Base-by-base conservation (phyloP, 2,329 filamentous ascomycete species). In the Nemania abortiva region DNA sequence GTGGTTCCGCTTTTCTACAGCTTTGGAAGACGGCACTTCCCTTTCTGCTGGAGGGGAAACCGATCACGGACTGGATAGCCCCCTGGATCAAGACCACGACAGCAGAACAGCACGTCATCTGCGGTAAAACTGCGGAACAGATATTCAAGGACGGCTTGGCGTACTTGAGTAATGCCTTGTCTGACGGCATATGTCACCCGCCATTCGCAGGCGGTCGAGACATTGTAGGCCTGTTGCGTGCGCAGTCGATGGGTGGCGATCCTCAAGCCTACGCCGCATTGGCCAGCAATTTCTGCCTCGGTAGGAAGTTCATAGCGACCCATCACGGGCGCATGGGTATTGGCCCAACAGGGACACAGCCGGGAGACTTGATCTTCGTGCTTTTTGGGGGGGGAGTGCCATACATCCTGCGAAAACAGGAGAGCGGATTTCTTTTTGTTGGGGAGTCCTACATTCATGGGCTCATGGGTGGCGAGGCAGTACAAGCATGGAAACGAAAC, bases 401-500 rank as follows among this genome's bases (percentile, higher is more conserved):
- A 2, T 65, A 59, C 45, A 45, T 65, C 10, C 34, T 59, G 1
- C 49, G 55, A 58, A 52, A 29, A n/a, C 2, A 13, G 24, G 55
- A 42, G 18, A 18, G 2, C 11, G 45, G 27, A 6, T 65, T 20
- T 20, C 6, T 9, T 18, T 59, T 65, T 27, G 27, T 65, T 53
- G 63, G 63, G 5, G 55, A 65, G 27, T 65, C 63, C 4, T 65
- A 59, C 29, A 53, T 65, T 15, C 27, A 65, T 24, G 63, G 63
- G 18, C 60, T 63, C 10, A 63, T 63, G 60, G 15, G 29, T 24
- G 60, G 60, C 5, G 60, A 63, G 22, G 60, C 22, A 15, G 31
- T 63, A 18, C 47, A 42, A 62, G 59, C 13, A 7, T 22, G 47
- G 47, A 22, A 49, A 22, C 31, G 9, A 9, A 9, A 9, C 31